Conservation (phyloP, 2,329 filamentous ascomycete genomes). For the Cladosporium sphaerospermum region DNA sequence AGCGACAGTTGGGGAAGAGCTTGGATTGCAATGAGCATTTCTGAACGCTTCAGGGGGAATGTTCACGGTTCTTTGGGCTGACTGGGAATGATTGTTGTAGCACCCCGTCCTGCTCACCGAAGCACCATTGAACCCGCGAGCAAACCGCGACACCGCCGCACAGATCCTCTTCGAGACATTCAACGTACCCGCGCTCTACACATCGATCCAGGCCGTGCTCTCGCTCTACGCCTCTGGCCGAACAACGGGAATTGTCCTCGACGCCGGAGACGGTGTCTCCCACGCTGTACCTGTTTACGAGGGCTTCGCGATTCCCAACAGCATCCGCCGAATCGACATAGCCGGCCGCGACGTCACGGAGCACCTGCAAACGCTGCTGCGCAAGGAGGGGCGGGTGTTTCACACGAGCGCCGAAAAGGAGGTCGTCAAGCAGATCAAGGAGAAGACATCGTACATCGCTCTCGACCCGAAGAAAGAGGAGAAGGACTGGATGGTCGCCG, state of each 20-base stretch:
- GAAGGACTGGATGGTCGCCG: constrained; percentile 76
- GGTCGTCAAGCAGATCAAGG: constrained; percentile 95
- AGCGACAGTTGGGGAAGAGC: neutral
- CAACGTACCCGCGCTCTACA: constrained; percentile 94
- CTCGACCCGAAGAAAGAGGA: constrained; percentile 88
- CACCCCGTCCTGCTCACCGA: constrained; percentile 96
- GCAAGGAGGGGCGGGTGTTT: constrained; percentile 90
- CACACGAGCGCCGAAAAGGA: constrained; percentile 99
- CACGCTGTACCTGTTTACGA: constrained; percentile 97
- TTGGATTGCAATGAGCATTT: neutral
- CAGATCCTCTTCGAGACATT: constrained; percentile 99
- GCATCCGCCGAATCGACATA: constrained; percentile 91
- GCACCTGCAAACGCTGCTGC: constrained; percentile 80
- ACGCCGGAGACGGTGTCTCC: constrained; percentile 92
- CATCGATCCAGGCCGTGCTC: constrained; percentile 92
- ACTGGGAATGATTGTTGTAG: constrained; percentile 36
- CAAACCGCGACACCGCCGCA: constrained; percentile 91
- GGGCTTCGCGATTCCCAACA: constrained; percentile 92
- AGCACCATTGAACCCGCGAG: constrained; percentile 87
- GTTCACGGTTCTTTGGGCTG: constrained; percentile 4
- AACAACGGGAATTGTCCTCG: constrained; percentile 91
- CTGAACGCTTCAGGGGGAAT: neutral
- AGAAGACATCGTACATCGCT: constrained; percentile 87
- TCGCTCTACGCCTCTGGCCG: constrained; percentile 93
- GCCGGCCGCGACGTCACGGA: constrained; percentile 95